phyloP scores from a whole-genome alignment of 2,329 filamentous ascomycete genomes.

The Exophiala spinifera region DNA sequence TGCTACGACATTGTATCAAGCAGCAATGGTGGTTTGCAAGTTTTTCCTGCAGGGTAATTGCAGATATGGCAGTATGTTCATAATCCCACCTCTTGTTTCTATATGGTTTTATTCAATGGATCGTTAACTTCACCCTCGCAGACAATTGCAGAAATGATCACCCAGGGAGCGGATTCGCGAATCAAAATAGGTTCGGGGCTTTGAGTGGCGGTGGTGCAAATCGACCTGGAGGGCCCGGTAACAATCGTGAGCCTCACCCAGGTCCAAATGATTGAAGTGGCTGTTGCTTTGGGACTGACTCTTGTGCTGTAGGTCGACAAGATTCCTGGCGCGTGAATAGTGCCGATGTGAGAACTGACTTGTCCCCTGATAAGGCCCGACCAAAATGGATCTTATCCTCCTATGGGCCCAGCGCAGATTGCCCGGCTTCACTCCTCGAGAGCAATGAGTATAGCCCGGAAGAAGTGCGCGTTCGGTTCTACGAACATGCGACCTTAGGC shows the following conservation, averaged over 20 bases:
- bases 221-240: slow-evolving; percentile 9
- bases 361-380: slow-evolving; percentile 59
- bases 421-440: slow-evolving; percentile 80
- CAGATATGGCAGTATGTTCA: slow-evolving; percentile 57
- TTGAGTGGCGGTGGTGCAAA: slow-evolving; percentile 24
- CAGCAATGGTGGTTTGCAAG: slow-evolving; percentile 53
- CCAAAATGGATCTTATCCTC: slow-evolving; percentile 84
- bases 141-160: slow-evolving; percentile 61
- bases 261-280: too few species aligned
- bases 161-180: slow-evolving; percentile 42
- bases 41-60: slow-evolving; percentile 66
- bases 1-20: background rate
- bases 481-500: slow-evolving; percentile 61
- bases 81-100: too few species aligned
- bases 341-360: slow-evolving; percentile 62
- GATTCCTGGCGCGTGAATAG: slow-evolving; percentile 45
- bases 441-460: slow-evolving; percentile 87
- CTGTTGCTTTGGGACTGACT: slow-evolving; percentile 5
- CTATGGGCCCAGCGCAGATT: slow-evolving; percentile 74
- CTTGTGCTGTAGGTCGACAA: slow-evolving; percentile 30
- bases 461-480: slow-evolving; percentile 73
- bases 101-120: background rate
- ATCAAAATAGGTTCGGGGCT: slow-evolving; percentile 19
- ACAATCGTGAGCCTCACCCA: slow-evolving; percentile 15
- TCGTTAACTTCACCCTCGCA: slow-evolving; percentile 31